Base-by-base conservation (phyloP, 306 rosid genomes). In the Morella rubra region DNA sequence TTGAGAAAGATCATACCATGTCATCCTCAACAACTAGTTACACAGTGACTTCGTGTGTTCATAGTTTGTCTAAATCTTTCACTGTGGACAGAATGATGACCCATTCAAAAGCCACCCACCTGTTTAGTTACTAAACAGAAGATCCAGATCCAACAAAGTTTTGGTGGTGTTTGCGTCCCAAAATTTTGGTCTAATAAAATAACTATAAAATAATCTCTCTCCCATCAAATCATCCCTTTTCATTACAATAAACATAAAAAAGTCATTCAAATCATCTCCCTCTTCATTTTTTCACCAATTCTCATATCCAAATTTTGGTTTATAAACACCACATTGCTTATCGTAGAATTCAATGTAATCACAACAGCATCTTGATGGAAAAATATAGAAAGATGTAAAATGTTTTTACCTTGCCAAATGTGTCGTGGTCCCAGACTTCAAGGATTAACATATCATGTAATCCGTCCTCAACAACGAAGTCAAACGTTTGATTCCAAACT, bases 401-500 rank as follows among this genome's bases (percentile, higher is more conserved):
- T 7, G 45, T 13, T 60, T 69, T 77, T 85, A 95, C 99, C 99
- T 95, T 95, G 69, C 99, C 97, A 61, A 95, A 95, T 40, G 99
- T 95, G 85, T 95, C 98, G 0, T 95, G 99, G 84, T 95, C 99
- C 85, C 88, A 95, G 69, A 92, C 91, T 84, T 95, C 99, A 42
- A 88, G 84, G 4, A 95, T 83, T 47, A 95, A 90, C 99, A 95
- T 92, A 73, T 95, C 99, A 77, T 95, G 98, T 73, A 95, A 81
- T 62, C 99, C 99, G 76, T 95, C 99, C 85, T 95, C 98, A 6
- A 95, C 98, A 50, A 95, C 97, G 60, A 91, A 92, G 87, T 96
- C 98, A 54, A 89, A 96, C 75, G 98, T 96, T 79, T 96, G 99
- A 85, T 92, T 96, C 99, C 99, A 96, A 45, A 91, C 90, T 37